phyloP scores from a whole-genome alignment of 495 filamentous ascomycete species.

The Durotheca rogersii region DNA sequence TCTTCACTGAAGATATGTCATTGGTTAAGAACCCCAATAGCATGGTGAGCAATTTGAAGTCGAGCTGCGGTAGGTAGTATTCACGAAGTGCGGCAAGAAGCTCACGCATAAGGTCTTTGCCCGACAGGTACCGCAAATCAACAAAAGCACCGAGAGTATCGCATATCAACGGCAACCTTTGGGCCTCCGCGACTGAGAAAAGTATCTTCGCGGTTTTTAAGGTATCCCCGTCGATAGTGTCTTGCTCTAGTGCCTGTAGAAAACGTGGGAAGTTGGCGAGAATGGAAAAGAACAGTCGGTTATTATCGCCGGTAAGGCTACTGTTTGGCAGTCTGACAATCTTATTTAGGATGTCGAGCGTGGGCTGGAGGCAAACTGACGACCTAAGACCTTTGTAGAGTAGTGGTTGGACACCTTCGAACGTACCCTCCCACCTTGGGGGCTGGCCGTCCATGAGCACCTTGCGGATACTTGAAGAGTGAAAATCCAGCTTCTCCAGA shows the following conservation, averaged over 20 bases:
- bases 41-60: conserved; percentile 83
- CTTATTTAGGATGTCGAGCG: conserved; percentile 73
- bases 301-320: conserved; percentile 76
- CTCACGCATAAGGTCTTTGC: conserved; percentile 74
- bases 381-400: conserved; percentile 91
- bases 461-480: conserved; percentile 63
- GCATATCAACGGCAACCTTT: conserved; percentile 58
- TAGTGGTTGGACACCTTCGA: conserved; percentile 82
- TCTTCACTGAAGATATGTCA: conserved; percentile 79
- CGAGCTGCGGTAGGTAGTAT: conserved; percentile 78
- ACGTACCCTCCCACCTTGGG: conserved; percentile 82
- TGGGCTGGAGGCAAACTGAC: conserved; percentile 72
- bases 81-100: conserved; percentile 74
- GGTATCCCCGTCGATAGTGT: conserved; percentile 53
- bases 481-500: conserved; percentile 78
- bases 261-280: conserved; percentile 90
- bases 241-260: conserved; percentile 73
- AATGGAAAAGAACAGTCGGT: conserved; percentile 76
- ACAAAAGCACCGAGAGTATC: conserved; percentile 69
- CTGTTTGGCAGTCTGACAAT: conserved; percentile 79
- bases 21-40: conserved; percentile 92
- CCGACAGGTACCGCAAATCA: conserved; percentile 63
- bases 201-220: conserved; percentile 66
- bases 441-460: conserved; percentile 76
- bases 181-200: conserved; percentile 68